Evolutionary conservation across 768 basidiomycete species (phyloP), one percentile per base, ranked within the genome.

Genomic region (Suillus ampliporus): DNA sequence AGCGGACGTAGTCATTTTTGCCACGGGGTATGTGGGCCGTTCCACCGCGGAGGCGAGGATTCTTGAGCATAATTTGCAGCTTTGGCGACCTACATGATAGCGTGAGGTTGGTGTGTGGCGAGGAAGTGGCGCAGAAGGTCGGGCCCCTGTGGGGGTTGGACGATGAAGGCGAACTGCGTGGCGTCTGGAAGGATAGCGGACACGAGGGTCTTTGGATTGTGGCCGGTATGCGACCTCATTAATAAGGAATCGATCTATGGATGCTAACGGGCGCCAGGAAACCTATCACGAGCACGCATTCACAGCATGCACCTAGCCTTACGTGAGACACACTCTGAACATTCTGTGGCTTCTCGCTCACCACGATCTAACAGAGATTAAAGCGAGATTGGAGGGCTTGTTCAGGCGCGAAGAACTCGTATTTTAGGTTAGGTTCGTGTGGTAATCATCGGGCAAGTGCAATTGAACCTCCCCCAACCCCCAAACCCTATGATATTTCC

Each of bases 101-200:
- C 6, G 68, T 86, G 35, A 71, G 71, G 58, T 69, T 74, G 21
- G 72, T 89, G 6, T 82, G 84, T 58, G 86, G 84, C 0, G 73
- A 80, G 4, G 79, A 82, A 23, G 70, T 85, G 10, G 79, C 75
- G 1, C 65, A 76, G 43, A 76, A 79, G 69, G 76, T 88, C 62
- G 79, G 82, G 59, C 78, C 80, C n/a, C 72, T 89, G 15, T 86
- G 89, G 90, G 85, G 89, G 41, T 67, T 91, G 61, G 82, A 89
- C 70, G 74, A 77, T 43, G 87, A 93, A 74, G 87, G 89, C 2
- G 88, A 91, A 69, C 67, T 87, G 28, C 76, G 81, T 21, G 84
- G 84, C 0, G 69, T 68, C 15, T 76, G 72, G 73, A 75, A 71
- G 62, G 69, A 69, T 48, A 75, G 68, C 1, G 73, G 71, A 8